Conservation (phyloP, 768 basidiomycete species). For the Flagelloscypha sp. region DNA sequence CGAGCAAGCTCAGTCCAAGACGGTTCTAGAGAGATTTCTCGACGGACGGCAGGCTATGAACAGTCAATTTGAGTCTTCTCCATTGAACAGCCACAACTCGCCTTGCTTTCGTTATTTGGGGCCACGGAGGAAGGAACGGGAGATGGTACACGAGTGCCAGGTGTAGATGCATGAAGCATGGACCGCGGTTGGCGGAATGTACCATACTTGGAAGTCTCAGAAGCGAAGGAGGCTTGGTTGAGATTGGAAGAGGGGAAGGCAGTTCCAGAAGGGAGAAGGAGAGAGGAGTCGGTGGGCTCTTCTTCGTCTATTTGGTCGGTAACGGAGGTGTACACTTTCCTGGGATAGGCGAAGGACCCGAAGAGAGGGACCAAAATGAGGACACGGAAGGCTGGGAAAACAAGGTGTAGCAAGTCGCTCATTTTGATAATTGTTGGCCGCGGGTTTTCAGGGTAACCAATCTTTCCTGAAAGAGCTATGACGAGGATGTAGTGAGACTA, state of each 20-base stretch:
- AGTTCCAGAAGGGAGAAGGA: conserved; percentile 46
- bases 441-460: too few species aligned
- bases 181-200: conserved; percentile 54
- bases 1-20: conserved; percentile 63
- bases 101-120: conserved; percentile 14
- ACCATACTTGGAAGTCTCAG: conserved; percentile 75
- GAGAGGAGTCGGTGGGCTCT: conserved; percentile 38
- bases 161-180: conserved; percentile 41
- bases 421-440: too few species aligned
- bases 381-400: conserved; percentile 57
- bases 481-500: too few species aligned
- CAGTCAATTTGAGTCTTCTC: conserved; percentile 6
- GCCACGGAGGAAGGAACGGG: conserved; percentile 34
- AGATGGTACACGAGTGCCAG: conserved; percentile 42
- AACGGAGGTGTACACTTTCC: conserved; percentile 52
- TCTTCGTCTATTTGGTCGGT: conserved; percentile 31
- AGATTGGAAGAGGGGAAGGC: conserved; percentile 43
- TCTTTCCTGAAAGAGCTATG: too few species aligned
- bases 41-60: conserved; percentile 31
- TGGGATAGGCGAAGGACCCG: conserved; percentile 53
- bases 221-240: conserved; percentile 25
- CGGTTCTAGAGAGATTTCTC: conserved; percentile 52
- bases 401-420: conserved; percentile 36
- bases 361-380: conserved; percentile 55
- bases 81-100: too few species aligned